These are phyloP conservation scores for Sarocladiaceae sp. DNA, from an alignment of 2,329 filamentous ascomycete genomes.

Conservation along the genomic window DNA sequence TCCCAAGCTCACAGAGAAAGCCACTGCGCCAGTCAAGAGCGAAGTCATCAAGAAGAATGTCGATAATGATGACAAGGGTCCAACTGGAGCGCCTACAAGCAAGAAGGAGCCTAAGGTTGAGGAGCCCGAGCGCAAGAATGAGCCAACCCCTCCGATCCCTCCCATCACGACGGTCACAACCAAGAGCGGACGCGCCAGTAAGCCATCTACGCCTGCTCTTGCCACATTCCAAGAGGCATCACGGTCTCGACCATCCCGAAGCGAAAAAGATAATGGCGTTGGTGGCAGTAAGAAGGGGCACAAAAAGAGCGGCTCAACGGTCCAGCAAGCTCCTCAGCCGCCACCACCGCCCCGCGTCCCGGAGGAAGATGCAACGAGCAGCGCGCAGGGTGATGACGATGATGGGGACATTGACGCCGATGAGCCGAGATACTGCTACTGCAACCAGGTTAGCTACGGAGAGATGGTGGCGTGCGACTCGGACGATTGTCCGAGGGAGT, in stretches of 20 bases:
- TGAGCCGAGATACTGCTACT: constrained; percentile 73
- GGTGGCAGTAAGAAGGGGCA: constrained; percentile 46
- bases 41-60: constrained; percentile 28
- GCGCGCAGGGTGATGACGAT: constrained; percentile 30
- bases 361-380: constrained; percentile 38
- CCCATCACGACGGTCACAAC: constrained; percentile 46
- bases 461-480: constrained; percentile 81
- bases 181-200: constrained; percentile 60
- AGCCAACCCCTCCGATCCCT: constrained; percentile 39
- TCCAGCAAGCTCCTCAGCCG: constrained; percentile 28
- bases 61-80: constrained; percentile 21
- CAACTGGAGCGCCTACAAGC: constrained; percentile 20
- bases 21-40: constrained; percentile 23
- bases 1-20: constrained; percentile 46
- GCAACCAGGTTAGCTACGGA: constrained; percentile 72
- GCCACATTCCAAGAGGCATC: constrained; percentile 52
- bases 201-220: constrained; percentile 58
- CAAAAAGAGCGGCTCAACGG: constrained; percentile 47
- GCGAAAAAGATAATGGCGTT: constrained; percentile 35
- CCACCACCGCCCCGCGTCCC: constrained; percentile 19
- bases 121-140: constrained; percentile 29
- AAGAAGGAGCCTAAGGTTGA: constrained; percentile 39
- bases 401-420: constrained; percentile 60
- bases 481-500: constrained; percentile 65
- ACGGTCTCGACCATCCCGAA: constrained; percentile 48